These are phyloP conservation scores for Ustilaginoidea virens DNA, from an alignment of 2,329 filamentous ascomycete genomes.

Conservation along the genomic window DNA sequence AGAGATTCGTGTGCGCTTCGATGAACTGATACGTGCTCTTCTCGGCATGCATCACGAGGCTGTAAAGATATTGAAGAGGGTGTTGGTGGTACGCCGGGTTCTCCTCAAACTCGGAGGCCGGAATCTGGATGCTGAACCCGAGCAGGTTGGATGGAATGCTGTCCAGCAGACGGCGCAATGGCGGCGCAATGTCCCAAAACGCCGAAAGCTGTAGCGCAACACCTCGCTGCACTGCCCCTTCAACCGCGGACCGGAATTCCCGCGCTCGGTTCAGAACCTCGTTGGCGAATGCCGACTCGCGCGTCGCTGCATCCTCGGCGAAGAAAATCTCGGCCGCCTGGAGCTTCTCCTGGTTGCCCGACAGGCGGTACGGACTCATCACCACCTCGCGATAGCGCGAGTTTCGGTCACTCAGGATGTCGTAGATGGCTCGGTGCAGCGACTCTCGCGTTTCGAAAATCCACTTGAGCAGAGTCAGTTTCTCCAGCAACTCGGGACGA, in stretches of 20 bases:
- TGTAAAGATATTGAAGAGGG: slow-evolving; percentile 83
- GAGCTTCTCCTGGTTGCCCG: slow-evolving; percentile 66
- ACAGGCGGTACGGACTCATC: slow-evolving; percentile 60
- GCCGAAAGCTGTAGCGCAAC: slow-evolving; percentile 85
- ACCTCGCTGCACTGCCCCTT: slow-evolving; percentile 71
- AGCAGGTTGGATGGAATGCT: slow-evolving; percentile 50
- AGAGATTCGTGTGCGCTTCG: slow-evolving; percentile 79
- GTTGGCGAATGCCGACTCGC: slow-evolving; percentile 53
- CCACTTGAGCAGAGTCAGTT: slow-evolving; percentile 90
- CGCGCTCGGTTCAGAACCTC: slow-evolving; percentile 59
- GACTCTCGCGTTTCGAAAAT: slow-evolving; percentile 88
- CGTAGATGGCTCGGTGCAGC: slow-evolving; percentile 72
- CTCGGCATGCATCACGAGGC: slow-evolving; percentile 69
- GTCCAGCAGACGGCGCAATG: slow-evolving; percentile 61
- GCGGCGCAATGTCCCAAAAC: slow-evolving; percentile 95
- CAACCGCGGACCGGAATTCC: slow-evolving; percentile 64
- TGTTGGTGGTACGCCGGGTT: slow-evolving; percentile 68
- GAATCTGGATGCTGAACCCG: slow-evolving; percentile 61
- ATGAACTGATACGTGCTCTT: slow-evolving; percentile 96
- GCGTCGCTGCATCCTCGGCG: slow-evolving; percentile 56
- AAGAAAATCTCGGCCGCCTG: slow-evolving; percentile 73
- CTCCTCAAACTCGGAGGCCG: slow-evolving; percentile 64
- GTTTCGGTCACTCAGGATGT: slow-evolving; percentile 72
- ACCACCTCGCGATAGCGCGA: slow-evolving; percentile 76
- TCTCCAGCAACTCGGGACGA: slow-evolving; percentile 83